Base-by-base conservation (phyloP, 495 filamentous ascomycete species). In the Penicillium manginii region DNA sequence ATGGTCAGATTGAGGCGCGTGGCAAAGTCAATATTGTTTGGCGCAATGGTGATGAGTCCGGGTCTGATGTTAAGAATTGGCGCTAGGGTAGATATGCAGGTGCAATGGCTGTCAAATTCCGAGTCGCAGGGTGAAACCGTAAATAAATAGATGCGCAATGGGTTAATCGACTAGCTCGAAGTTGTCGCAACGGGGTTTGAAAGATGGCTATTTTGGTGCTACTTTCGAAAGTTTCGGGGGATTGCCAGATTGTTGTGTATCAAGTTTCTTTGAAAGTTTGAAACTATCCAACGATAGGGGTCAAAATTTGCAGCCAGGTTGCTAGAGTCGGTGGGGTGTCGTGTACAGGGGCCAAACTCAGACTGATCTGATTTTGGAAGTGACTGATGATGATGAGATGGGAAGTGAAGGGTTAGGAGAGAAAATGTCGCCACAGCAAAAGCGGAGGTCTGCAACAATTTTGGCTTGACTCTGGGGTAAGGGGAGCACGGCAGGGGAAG, bases 201-300 rank as follows among this genome's bases (percentile, higher is more conserved):
- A 48, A 59, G 11, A 46, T 47, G 55, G 50, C 52, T 63, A 63
- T 43, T 32, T 29, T 42, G 60, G 32, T 52, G 60, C 60, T 63
- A 63, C 60, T 63, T 49, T 54, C 59, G 43, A 18, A 54, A 33
- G 33, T 45, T 29, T 62, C 50, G 54, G 49, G 35, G 15, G 5
- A 52, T 43, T 37, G 47, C 54, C 26, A 57, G 26, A 52, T 18
- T 58, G 50, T 37, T 61, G 53, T 53, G 50, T 48, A 59, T 42
- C 48, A 55, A 59, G 52, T 59, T 55, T 59, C 52, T 63, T 56
- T 58, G 53, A 8, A 17, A 52, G 23, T 53, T 8, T 53, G 56
- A 52, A 56, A 63, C 60, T 63, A 63, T 63, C n/a, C 58, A 45
- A n/a, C 29, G 15, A 15, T 31, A 23, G 19, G 46, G 29, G 18